phyloP scores from a whole-genome alignment of 2,329 filamentous ascomycete genomes.

The Rhinocladiella mackenziei region DNA sequence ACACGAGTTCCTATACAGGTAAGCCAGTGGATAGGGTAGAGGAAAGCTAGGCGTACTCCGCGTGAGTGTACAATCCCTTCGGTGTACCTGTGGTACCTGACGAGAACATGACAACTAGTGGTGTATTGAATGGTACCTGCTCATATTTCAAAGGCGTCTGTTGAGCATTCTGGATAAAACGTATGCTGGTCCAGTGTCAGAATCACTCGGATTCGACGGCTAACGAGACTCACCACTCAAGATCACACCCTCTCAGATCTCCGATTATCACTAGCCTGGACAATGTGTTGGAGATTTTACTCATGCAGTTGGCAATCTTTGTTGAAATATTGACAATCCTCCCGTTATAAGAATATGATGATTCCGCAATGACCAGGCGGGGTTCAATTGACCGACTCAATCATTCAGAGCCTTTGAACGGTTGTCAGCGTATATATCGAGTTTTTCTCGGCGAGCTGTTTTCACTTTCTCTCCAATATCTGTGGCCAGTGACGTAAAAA shows the following conservation, averaged over 20 bases:
- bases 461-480: constrained; percentile 12
- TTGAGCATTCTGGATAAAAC: background rate
- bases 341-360: constrained; percentile 6
- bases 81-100: constrained; percentile 50
- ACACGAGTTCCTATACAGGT: constrained; percentile 33
- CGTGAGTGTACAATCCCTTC: constrained; percentile 74
- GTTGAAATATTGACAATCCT: background rate
- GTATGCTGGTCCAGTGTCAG: background rate
- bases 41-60: constrained; percentile 24
- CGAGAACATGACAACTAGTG: constrained; percentile 52
- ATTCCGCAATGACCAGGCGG: constrained; percentile 1
- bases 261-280: constrained; percentile 2
- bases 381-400: too few relatives aligned
- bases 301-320: background rate
- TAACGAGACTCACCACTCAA: background rate
- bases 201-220: background rate
- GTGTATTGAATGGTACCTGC: constrained; percentile 65
- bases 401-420: background rate
- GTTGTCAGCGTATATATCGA: too few relatives aligned
- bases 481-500: constrained; percentile 9
- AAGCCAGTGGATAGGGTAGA: too few relatives aligned
- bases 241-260: background rate
- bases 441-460: too few relatives aligned
- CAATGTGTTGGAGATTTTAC: background rate
- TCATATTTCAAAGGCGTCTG: constrained; percentile 46